These are phyloP conservation scores for Lolium multiflorum DNA, from an alignment of 176 grass and related monocot species.

Conservation along the genomic window DNA sequence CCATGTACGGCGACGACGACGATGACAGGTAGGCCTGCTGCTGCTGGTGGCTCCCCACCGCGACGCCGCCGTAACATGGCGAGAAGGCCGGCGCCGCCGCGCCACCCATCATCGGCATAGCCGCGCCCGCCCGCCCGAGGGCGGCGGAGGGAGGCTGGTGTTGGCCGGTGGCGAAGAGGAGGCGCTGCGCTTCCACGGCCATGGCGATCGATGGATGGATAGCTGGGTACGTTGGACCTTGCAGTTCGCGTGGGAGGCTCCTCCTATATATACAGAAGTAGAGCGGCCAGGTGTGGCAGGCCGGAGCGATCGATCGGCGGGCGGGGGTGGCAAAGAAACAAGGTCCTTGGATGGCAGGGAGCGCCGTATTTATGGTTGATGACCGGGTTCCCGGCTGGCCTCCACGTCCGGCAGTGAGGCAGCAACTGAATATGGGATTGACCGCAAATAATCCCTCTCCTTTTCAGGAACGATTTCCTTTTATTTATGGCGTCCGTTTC, in stretches of 20 bases:
- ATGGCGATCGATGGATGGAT: constrained; percentile 32
- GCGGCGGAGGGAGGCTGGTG: not conserved
- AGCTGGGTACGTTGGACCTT: not conserved
- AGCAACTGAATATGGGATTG: constrained; percentile 8
- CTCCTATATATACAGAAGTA: constrained; percentile 11
- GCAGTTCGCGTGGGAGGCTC: not conserved
- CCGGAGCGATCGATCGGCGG: not conserved
- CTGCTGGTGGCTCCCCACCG: not conserved
- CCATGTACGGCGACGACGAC: not conserved
- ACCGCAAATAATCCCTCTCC: not conserved
- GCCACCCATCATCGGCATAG: not conserved
- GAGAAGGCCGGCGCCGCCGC: not conserved
- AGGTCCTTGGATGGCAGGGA: not conserved
- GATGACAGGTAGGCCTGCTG: not conserved
- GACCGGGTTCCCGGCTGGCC: constrained; percentile 5
- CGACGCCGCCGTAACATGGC: not conserved
- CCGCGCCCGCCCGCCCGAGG: not conserved
- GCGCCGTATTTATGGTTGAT: constrained; percentile 43
- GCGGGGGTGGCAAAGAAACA: constrained; percentile 18
- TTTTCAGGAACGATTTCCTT: constrained; percentile 2
- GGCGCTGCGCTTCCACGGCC: constrained; percentile 67
- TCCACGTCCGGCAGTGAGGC: constrained; percentile 22
- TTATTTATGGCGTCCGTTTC: not conserved
- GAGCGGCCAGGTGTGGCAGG: constrained; percentile 8
- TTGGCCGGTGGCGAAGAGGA: constrained; percentile 38